Conservation (phyloP, 2,329 filamentous ascomycete species). For the Monosporascus cannonballus region DNA sequence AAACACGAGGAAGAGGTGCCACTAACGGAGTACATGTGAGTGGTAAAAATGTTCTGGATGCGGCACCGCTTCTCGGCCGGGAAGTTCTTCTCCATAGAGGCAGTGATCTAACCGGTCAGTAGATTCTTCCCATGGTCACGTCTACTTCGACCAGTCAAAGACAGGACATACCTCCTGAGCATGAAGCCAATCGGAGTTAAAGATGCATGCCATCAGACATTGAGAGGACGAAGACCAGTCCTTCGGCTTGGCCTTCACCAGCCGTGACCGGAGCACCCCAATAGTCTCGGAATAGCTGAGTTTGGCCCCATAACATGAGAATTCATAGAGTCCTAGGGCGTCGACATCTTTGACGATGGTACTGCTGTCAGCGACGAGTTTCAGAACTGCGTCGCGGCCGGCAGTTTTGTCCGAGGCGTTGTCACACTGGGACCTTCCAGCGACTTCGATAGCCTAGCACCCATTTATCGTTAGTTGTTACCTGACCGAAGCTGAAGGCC, state of each 20-base stretch:
- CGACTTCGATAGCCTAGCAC: slow-evolving; percentile 28
- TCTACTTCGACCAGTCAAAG: too few species aligned
- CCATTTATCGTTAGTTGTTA: slow-evolving; percentile 5
- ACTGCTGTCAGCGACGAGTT: slow-evolving; percentile 39
- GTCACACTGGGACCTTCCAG: slow-evolving; percentile 47
- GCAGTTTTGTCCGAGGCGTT: slow-evolving; percentile 39
- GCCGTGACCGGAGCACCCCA: slow-evolving; percentile 41
- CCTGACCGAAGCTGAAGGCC: too few species aligned
- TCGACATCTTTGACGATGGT: slow-evolving; percentile 44
- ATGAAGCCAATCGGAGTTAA: slow-evolving; percentile 49
- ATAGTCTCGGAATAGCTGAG: slow-evolving; percentile 41
- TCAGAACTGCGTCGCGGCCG: slow-evolving; percentile 38
- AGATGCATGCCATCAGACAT: slow-evolving; percentile 47
- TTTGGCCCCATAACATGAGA: slow-evolving; percentile 39
- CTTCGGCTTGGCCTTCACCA: slow-evolving; percentile 48
- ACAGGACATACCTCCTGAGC: slow-evolving; percentile 44
- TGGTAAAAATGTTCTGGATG: slow-evolving; percentile 51
- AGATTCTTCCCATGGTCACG: neutral
- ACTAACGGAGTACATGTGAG: slow-evolving; percentile 46
- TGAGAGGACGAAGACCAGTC: slow-evolving; percentile 34
- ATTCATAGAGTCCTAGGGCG: slow-evolving; percentile 48
- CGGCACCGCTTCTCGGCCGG: slow-evolving; percentile 41
- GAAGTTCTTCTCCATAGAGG: slow-evolving; percentile 45
- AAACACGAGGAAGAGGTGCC: neutral
- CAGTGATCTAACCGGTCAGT: slow-evolving; percentile 40